Evolutionary conservation across 2,329 filamentous ascomycete species (phyloP), one percentile per base, ranked within the genome.

Genomic region (Trichoderma koningii): DNA sequence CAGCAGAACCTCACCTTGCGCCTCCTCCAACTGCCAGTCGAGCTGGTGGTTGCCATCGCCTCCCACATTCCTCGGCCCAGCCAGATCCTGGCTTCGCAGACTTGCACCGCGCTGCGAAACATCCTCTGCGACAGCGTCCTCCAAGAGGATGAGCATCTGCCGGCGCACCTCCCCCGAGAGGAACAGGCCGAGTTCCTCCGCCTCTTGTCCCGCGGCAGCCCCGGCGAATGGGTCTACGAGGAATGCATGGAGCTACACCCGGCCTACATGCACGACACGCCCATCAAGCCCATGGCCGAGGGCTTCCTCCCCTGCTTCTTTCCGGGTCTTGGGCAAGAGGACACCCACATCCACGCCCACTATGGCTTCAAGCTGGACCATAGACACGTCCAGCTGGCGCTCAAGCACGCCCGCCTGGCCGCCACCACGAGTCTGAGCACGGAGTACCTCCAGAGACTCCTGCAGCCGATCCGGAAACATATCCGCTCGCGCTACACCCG

Each of bases 381-480:
- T 44, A 38, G 59, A 12, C 59, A 63, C 21, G 26, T 63, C 12
- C 59, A 66, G n/a, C 53, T 63, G 19, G 45, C 59, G 1, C 30
- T 66, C 4, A 63, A 63, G 30, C 50, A 59, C 26, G 23, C 28
- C 6, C 47, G 64, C 5, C 52, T 68, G 14, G 30, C 17, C 15
- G 19, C 6, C 5, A 44, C 23, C 12, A 28, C n/a, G 17, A 15
- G 14, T 19, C 14, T 5, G 7, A 23, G 59, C 3, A 50, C 38
- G 15, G 21, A 7, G 15, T 57, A 66, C 51, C 68, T 63, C 21
- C 7, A 65, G n/a, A 51, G 15, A 7, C 56, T 68, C 5, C 41
- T 66, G 7, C 14, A 41, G 4, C 34, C 64, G 1, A 10, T 51
- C 17, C 47, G 66, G n/a, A n/a, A 21, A 21, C 7, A 1, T 3